A percentile compares a stretch with the other conserved stretches of the same genome.
Evolutionary conservation across 148 eudicot species (phyloP).

Genomic region (Rhododendron simsii): DNA sequence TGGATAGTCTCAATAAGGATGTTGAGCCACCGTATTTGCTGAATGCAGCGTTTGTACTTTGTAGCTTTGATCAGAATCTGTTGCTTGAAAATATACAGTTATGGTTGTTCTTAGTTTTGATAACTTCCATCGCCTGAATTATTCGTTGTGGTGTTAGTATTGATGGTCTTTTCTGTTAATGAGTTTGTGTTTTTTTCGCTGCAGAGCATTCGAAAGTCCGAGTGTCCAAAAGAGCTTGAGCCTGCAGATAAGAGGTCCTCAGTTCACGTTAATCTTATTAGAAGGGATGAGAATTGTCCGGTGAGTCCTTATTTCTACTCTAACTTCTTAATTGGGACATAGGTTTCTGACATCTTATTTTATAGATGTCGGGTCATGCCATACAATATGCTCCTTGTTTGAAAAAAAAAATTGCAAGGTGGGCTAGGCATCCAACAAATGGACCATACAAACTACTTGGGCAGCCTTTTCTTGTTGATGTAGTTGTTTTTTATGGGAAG

Average conservation of each 20-base stretch:
- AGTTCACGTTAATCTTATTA: slow-evolving; percentile 55
- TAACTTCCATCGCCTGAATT: background rate
- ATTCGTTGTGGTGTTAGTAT: background rate
- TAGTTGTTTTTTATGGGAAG: background rate
- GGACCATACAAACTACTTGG: background rate
- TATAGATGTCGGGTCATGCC: background rate
- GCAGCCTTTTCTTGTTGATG: background rate
- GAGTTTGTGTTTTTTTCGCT: background rate
- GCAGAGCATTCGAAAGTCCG: slow-evolving; percentile 58
- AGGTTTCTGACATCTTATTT: background rate
- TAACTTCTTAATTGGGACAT: background rate
- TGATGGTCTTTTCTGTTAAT: background rate
- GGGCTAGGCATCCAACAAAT: background rate
- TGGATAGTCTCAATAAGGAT: background rate
- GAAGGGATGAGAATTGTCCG: slow-evolving; percentile 49
- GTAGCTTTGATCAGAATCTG: background rate
- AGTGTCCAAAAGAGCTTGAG: slow-evolving; percentile 66
- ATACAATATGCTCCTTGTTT: background rate
- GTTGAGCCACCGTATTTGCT: background rate
- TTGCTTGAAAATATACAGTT: background rate
- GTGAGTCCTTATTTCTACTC: slow-evolving; percentile 29
- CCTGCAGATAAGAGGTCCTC: slow-evolving; percentile 48
- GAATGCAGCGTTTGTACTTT: background rate
- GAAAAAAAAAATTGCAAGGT: background rate
- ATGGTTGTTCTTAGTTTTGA: background rate